Percentiles rank a stretch among this genome's conserved stretches.
Conservation (phyloP, 768 basidiomycete genomes). For the Amanita jacksonii region DNA sequence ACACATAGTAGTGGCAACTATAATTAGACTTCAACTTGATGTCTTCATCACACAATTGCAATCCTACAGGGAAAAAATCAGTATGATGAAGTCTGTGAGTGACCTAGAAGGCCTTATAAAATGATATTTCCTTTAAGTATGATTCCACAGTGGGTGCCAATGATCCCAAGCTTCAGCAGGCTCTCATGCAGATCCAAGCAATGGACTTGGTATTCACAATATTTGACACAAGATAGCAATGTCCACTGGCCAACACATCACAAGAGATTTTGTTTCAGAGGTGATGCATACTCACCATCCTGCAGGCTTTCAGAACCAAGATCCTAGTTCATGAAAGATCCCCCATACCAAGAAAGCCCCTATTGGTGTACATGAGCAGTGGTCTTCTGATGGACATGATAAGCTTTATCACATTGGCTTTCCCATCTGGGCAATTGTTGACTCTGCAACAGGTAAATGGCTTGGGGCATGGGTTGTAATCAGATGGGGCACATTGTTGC, state of each 20-base stretch:
- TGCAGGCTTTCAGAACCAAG: constrained; percentile 19
- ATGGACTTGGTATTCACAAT: constrained; percentile 10
- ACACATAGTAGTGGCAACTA: no score
- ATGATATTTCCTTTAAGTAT: no score
- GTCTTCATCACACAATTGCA: no score
- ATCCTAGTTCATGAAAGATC: constrained; percentile 22
- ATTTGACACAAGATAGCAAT: constrained; percentile 12
- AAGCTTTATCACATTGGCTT: constrained; percentile 32
- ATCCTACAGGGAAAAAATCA: no score
- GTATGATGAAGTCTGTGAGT: no score
- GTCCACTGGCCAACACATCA: constrained; percentile 1
- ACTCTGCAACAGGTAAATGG: constrained; percentile 22
- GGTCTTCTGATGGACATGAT: constrained; percentile 30
- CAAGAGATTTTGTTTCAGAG: constrained; percentile 4
- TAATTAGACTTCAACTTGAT: no score
- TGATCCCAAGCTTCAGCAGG: no score
- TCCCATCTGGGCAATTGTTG: constrained; percentile 27
- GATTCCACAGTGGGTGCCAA: no score
- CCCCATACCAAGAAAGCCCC: constrained; percentile 16
- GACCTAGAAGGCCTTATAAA: no score
- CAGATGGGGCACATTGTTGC: constrained; percentile 18
- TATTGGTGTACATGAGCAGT: constrained; percentile 26
- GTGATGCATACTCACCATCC: constrained; percentile 3
- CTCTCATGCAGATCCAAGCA: constrained; percentile 13
- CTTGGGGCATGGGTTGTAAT: constrained; percentile 29